Base-by-base conservation (phyloP, 2,329 filamentous ascomycete species). In the Blastomyces emzantsi region DNA sequence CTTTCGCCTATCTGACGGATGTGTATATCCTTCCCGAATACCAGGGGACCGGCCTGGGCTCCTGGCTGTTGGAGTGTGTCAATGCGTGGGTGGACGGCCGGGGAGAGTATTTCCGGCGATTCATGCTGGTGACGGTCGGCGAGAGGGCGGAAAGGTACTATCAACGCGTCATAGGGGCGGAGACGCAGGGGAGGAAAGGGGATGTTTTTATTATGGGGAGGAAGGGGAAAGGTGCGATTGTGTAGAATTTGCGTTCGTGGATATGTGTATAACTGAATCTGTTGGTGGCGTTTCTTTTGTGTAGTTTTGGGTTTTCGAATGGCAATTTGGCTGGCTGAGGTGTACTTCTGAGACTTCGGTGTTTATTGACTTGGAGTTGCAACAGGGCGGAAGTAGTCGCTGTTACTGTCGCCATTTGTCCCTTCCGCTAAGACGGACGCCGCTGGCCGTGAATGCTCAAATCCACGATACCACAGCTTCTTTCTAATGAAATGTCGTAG, bases 1-100 rank as follows among this genome's bases (percentile, higher is more conserved):
- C 87, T 0, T 85, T 90, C 68, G 86, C 83, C 43, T 91, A 89
- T 69, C 74, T 88, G 49, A 87, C 87, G 33, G 88, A 90, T 69
- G 84, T 90, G 25, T 90, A 87, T 72, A 78, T 90, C 28, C 72
- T 84, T 2, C 78, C 82, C 0, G 79, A 81, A 49, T 83, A 85
- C 69, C 86, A 87, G 70, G 81, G 83, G 4, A 77, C 79, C 11
- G 87, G 88, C 0, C 77, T 90, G 1, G 88, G 85, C 2, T 81
- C 77, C 54, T 90, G 86, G 85, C 74, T 90, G 70, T 82, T 89
- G 72, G 73, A 77, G 5, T 85, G 83, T 67, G 74, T 88, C 64
- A 80, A 84, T 66, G 85, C 88, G 68, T 73, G 82, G 2, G 70
- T 85, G 47, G 74, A 79, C 28, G 77, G 77, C 39, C 85, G 87